These are phyloP conservation scores for Venturia aucupariae DNA, from an alignment of 2,329 filamentous ascomycete species.

Conservation along the genomic window DNA sequence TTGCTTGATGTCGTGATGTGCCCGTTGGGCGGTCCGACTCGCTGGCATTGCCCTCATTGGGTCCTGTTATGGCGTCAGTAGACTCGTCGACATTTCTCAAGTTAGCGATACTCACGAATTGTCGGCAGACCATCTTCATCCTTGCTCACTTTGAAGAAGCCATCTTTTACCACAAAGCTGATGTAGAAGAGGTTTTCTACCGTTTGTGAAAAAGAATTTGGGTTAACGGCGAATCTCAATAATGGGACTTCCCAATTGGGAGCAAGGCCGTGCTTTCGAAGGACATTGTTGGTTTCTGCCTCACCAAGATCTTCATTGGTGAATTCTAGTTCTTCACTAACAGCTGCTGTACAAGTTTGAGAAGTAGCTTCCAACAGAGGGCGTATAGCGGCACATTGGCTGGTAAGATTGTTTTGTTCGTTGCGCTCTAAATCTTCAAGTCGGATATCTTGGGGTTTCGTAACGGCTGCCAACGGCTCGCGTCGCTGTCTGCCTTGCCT, in stretches of 20 bases:
- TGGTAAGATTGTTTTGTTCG: slow-evolving; percentile 71
- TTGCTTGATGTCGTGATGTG: slow-evolving; percentile 59
- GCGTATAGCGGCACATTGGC: slow-evolving; percentile 67
- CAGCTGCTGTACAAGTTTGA: slow-evolving; percentile 20
- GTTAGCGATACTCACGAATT: slow-evolving; percentile 53
- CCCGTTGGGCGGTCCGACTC: slow-evolving; percentile 51
- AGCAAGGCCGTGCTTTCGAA: slow-evolving; percentile 37
- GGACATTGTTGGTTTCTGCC: slow-evolving; percentile 40
- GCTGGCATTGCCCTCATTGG: slow-evolving; percentile 37
- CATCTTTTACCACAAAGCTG: slow-evolving; percentile 87
- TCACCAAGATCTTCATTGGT: slow-evolving; percentile 25
- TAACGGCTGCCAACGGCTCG: slow-evolving; percentile 14
- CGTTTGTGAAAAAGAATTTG: slow-evolving; percentile 82
- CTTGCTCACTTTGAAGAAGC: slow-evolving; percentile 61
- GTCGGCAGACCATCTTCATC: slow-evolving; percentile 71
- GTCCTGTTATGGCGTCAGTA: slow-evolving; percentile 26
- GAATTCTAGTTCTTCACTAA: slow-evolving; percentile 24
- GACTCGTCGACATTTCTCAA: neutral
- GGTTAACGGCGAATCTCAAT: slow-evolving; percentile 84
- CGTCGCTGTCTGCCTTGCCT: slow-evolving; percentile 50
- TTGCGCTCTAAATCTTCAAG: slow-evolving; percentile 60
- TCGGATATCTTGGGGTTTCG: slow-evolving; percentile 61
- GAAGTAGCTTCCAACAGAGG: slow-evolving; percentile 37
- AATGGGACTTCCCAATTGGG: slow-evolving; percentile 62
- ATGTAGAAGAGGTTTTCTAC: slow-evolving; percentile 97